Evolutionary conservation across 768 basidiomycete genomes (phyloP).

Genomic region (Mrakia blollopis): DNA sequence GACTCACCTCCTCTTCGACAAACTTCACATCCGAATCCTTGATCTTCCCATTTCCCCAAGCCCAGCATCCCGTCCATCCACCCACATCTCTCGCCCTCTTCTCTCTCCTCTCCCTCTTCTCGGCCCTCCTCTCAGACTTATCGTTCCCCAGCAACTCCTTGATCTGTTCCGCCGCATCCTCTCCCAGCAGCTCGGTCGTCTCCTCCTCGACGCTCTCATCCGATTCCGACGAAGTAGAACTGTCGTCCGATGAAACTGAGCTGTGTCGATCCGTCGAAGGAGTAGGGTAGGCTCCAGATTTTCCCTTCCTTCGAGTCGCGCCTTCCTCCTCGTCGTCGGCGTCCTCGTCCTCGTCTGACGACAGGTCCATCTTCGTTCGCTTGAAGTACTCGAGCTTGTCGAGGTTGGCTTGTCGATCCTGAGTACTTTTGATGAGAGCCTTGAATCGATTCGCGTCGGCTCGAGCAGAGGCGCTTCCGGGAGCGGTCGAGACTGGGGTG

Average conservation of each 20-base stretch:
- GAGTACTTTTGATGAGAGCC: background rate
- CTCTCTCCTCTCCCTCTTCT: background rate
- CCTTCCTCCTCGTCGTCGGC: background rate
- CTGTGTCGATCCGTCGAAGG: constrained; percentile 4
- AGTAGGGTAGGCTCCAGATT: background rate
- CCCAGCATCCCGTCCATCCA: constrained; percentile 5
- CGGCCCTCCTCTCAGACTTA: background rate
- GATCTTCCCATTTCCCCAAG: background rate
- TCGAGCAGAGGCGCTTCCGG: background rate
- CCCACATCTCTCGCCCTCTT: background rate
- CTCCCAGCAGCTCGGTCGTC: background rate
- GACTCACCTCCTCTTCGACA: background rate
- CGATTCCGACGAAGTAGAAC: background rate
- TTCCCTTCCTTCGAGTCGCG: background rate
- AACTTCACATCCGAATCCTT: background rate
- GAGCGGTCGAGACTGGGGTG: background rate
- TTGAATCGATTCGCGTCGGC: background rate
- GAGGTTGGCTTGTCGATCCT: background rate
- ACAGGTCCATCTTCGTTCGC: background rate
- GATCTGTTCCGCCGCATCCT: background rate
- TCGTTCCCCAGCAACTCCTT: constrained; percentile 5
- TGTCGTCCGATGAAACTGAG: background rate
- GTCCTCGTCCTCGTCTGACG: background rate
- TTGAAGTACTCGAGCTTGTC: background rate
- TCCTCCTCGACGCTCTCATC: background rate